Percentiles rank a stretch among this genome's conserved stretches.
These are phyloP conservation scores for Fraxinus nigra DNA, from an alignment of 305 asterid species.

Conservation along the genomic window DNA sequence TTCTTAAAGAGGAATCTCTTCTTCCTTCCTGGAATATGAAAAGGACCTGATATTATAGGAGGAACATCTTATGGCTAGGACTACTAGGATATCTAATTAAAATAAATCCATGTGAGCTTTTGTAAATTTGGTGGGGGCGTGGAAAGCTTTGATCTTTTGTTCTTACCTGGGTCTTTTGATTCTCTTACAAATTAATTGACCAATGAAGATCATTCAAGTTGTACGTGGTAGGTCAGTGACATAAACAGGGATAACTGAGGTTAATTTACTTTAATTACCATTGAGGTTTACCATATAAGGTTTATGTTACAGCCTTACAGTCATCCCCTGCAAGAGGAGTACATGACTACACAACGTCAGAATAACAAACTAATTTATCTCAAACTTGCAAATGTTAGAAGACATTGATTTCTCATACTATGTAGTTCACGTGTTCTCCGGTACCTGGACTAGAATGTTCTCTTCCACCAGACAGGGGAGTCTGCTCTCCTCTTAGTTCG, in stretches of 20 bases:
- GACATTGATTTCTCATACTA: conserved; percentile 7
- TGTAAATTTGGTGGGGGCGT: too few species aligned
- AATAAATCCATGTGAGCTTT: too few species aligned
- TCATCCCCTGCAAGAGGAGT: not conserved
- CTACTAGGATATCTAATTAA: too few species aligned
- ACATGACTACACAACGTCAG: conserved; percentile 24
- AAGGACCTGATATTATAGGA: too few species aligned
- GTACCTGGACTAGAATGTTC: conserved; percentile 48
- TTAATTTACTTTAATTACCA: conserved; percentile 12
- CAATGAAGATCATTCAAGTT: not conserved
- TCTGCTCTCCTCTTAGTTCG: conserved; percentile 46
- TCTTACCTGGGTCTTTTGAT: not conserved
- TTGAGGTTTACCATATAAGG: conserved; percentile 18
- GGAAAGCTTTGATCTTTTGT: too few species aligned
- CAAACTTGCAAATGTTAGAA: not conserved
- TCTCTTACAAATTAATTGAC: not conserved
- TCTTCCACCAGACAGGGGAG: conserved; percentile 36
- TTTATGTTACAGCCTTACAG: conserved; percentile 25
- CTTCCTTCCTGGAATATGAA: too few species aligned
- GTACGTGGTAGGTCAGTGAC: not conserved
- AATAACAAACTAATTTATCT: conserved; percentile 12
- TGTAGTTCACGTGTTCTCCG: conserved; percentile 35
- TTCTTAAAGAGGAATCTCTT: too few species aligned
- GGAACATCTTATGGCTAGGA: too few species aligned
- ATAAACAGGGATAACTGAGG: not conserved